phyloP scores from a whole-genome alignment of 441 rosid genomes.

The Bruguiera hainesii region DNA sequence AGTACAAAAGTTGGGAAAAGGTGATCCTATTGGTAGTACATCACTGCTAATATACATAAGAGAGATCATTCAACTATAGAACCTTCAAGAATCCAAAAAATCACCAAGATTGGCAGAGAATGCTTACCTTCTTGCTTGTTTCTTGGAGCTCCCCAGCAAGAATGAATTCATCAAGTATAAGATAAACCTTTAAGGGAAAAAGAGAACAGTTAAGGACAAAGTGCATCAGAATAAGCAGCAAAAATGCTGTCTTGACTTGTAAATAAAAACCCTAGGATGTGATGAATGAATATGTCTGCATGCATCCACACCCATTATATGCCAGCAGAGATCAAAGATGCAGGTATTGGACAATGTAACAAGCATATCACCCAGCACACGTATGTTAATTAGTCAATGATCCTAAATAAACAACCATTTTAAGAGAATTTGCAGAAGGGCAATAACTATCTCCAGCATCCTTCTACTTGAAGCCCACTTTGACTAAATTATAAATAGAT shows the following conservation, averaged over 20 bases:
- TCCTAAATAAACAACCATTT: too few relatives aligned
- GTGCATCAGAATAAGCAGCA: neutral
- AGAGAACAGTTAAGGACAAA: neutral
- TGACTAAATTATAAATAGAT: too few relatives aligned
- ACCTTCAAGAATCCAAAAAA: too few relatives aligned
- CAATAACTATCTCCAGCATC: too few relatives aligned
- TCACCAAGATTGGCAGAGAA: too few relatives aligned
- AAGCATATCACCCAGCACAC: neutral
- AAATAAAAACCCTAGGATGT: neutral
- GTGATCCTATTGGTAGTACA: neutral
- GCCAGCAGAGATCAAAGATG: neutral
- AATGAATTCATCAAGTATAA: slow-evolving; percentile 95
- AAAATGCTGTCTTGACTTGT: neutral
- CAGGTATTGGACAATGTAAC: too few relatives aligned
- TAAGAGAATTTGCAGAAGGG: too few relatives aligned
- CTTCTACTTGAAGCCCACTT: too few relatives aligned
- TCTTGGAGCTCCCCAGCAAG: slow-evolving; percentile 99
- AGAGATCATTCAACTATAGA: too few relatives aligned
- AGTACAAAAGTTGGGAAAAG: neutral
- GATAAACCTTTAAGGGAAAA: slow-evolving; percentile 55
- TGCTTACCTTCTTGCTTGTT: slow-evolving; percentile 88
- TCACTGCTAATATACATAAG: neutral
- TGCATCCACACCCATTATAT: neutral
- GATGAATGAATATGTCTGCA: neutral
- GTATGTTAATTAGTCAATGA: neutral